Conservation (phyloP, 2,329 filamentous ascomycete genomes). For the Nigrospora oryzae region DNA sequence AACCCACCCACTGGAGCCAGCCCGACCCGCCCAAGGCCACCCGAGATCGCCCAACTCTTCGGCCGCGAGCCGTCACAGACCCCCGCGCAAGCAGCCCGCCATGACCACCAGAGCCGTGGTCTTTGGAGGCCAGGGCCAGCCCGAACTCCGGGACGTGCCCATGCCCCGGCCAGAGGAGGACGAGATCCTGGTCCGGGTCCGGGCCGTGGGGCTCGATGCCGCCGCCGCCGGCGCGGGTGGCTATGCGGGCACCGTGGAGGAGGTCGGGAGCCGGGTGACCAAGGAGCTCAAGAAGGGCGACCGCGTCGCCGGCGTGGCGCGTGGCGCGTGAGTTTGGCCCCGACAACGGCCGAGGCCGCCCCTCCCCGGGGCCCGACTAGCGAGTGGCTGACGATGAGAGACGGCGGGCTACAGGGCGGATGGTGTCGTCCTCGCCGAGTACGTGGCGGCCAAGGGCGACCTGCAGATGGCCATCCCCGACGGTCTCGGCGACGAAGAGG, state of each 20-base stretch:
- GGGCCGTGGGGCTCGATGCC: conserved; percentile 24
- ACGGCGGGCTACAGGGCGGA: too few relatives aligned
- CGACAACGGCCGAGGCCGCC: neutral
- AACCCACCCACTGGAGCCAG: too few relatives aligned
- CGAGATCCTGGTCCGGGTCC: conserved; percentile 21
- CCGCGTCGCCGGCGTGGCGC: conserved; percentile 30
- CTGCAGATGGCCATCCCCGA: conserved; percentile 35
- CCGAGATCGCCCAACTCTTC: too few relatives aligned
- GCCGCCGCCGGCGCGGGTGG: conserved; percentile 28
- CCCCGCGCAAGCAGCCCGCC: neutral
- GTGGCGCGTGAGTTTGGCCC: conserved; percentile 20
- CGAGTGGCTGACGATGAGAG: too few relatives aligned
- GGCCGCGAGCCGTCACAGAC: too few relatives aligned
- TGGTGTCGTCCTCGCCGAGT: conserved; percentile 31
- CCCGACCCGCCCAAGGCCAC: too few relatives aligned
- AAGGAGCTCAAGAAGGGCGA: conserved; percentile 37
- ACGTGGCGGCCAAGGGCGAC: conserved; percentile 27
- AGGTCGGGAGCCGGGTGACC: conserved; percentile 32
- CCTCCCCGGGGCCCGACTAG: too few relatives aligned
- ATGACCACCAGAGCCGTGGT: conserved; percentile 12
- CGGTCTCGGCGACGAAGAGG: conserved; percentile 35
- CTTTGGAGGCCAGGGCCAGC: conserved; percentile 8
- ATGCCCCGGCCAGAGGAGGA: conserved; percentile 13
- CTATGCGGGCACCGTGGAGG: conserved; percentile 36
- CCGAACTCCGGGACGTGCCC: conserved; percentile 13